Base-by-base conservation (phyloP, 163 green algal species). In the Prototheca cutis region DNA sequence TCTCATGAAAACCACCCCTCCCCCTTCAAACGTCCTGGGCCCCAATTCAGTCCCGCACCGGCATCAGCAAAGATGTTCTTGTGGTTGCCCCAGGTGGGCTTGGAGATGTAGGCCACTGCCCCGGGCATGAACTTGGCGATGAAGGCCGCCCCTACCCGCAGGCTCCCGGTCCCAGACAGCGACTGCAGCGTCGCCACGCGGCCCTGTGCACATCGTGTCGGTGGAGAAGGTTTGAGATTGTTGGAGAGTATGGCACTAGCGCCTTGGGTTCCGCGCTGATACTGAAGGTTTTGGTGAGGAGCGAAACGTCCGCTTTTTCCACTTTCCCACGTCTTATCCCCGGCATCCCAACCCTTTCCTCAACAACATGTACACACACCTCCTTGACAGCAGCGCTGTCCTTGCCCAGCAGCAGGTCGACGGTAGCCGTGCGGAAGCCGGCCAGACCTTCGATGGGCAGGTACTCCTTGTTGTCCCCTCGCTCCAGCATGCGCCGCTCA, bases 401-500 rank as follows among this genome's bases (percentile, higher is more conserved):
- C 1, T 54, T 70, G 0, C 92, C 92, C 49, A 97, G 80, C 62
- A 97, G 76, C 42, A 99, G 80, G 48, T 94, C 72, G 7, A 88
- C 72, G 4, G 88, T 97, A 45, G 83, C 84, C 58, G 87, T 80
- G 51, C 84, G 82, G 77, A 98, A 99, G 15, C 67, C 55, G 6
- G 84, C 75, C 39, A 97, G 77, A 10, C 93, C 93, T 66, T 95
- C 69, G 63, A 96, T 96, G 24, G 90, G 80, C 56, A 98, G 75
- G 75, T 98, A 98, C 76, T 98, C 88, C 75, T 97, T 94, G 83
- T 97, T 93, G 63, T 90, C 76, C 19, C 74, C 74, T 3, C 73
- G 76, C 13, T 78, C 74, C 25, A 98, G 73, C 77, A 98, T 94
- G 48, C 79, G 78, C 63, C 85, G 66, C 80, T 98, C 91, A 24